These are phyloP conservation scores for Cordyceps fumosorosea DNA, from an alignment of 2,329 filamentous ascomycete genomes.

Conservation along the genomic window DNA sequence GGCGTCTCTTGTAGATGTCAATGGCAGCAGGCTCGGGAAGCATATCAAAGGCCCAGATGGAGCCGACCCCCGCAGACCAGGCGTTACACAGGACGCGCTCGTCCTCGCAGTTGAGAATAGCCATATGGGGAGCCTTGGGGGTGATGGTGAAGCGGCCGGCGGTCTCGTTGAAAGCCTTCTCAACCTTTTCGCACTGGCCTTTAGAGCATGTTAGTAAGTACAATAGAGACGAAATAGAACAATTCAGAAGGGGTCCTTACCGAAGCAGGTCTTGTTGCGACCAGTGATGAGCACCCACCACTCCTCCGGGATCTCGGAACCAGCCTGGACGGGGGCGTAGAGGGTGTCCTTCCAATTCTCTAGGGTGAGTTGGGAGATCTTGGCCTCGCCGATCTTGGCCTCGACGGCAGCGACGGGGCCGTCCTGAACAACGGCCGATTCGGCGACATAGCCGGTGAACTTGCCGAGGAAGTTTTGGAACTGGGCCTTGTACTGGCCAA, in stretches of 20 bases:
- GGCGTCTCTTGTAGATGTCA: conserved; percentile 55
- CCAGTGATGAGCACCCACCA: conserved; percentile 72
- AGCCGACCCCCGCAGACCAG: conserved; percentile 60
- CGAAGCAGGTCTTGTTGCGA: conserved; percentile 71
- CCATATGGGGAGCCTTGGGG: conserved; percentile 60
- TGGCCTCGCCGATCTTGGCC: conserved; percentile 34
- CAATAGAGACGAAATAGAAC: not conserved
- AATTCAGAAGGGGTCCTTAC: conserved; percentile 29
- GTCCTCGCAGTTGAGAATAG: conserved; percentile 65
- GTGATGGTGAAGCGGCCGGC: conserved; percentile 56
- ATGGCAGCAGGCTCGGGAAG: conserved; percentile 58
- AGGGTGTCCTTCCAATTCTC: conserved; percentile 66
- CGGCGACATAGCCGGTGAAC: conserved; percentile 46
- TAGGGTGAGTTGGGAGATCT: conserved; percentile 51
- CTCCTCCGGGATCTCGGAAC: conserved; percentile 59
- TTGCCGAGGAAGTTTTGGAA: conserved; percentile 59
- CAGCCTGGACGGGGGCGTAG: conserved; percentile 52
- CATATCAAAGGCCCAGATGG: conserved; percentile 61
- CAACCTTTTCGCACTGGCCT: conserved; percentile 60
- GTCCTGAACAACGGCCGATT: conserved; percentile 31
- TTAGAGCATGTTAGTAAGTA: not conserved
- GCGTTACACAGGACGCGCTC: conserved; percentile 69
- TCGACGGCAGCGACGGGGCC: conserved; percentile 35
- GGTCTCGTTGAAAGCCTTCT: conserved; percentile 61
- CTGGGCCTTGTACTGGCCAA: conserved; percentile 55